These are phyloP conservation scores for Globisporangium barbulae DNA, from an alignment of 352 stramenopile genomes.

Conservation along the genomic window DNA sequence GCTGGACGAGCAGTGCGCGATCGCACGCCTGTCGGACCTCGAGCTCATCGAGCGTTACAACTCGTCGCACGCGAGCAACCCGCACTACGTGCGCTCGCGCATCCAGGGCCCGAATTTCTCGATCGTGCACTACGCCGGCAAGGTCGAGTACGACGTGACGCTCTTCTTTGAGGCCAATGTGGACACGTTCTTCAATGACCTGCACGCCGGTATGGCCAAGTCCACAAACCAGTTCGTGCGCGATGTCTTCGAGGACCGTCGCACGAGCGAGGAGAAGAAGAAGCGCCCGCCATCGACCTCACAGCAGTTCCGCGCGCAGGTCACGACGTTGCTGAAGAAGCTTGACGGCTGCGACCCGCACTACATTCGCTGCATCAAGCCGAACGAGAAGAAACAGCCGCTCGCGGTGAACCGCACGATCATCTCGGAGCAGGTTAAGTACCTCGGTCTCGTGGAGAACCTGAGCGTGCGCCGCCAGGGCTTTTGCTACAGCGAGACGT, in stretches of 20 bases:
- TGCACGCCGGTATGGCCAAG: slow-evolving; percentile 69
- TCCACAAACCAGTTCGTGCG: slow-evolving; percentile 72
- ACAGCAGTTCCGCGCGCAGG: slow-evolving; percentile 81
- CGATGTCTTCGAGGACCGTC: slow-evolving; percentile 79
- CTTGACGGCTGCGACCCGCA: slow-evolving; percentile 87
- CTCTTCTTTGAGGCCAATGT: slow-evolving; percentile 85
- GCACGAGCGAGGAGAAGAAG: slow-evolving; percentile 75
- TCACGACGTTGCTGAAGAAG: slow-evolving; percentile 76
- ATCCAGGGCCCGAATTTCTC: slow-evolving; percentile 72
- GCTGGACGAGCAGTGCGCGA: slow-evolving; percentile 78
- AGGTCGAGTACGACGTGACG: slow-evolving; percentile 85
- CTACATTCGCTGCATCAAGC: slow-evolving; percentile 92
- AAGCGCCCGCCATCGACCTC: slow-evolving; percentile 82
- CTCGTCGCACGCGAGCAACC: slow-evolving; percentile 58
- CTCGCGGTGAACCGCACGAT: slow-evolving; percentile 62
- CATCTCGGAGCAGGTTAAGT: slow-evolving; percentile 74
- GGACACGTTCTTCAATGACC: slow-evolving; percentile 83
- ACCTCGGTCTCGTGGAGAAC: slow-evolving; percentile 82
- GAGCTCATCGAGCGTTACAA: slow-evolving; percentile 82
- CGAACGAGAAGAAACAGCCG: slow-evolving; percentile 86
- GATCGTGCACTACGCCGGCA: slow-evolving; percentile 83
- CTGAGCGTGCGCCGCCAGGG: slow-evolving; percentile 78
- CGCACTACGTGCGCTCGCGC: slow-evolving; percentile 72
- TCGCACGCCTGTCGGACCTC: slow-evolving; percentile 62
- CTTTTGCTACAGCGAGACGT: slow-evolving; percentile 83